Evolutionary conservation across 345 rosid genomes (phyloP), one percentile per base, ranked within the genome.

Genomic region (Brassica carinata): DNA sequence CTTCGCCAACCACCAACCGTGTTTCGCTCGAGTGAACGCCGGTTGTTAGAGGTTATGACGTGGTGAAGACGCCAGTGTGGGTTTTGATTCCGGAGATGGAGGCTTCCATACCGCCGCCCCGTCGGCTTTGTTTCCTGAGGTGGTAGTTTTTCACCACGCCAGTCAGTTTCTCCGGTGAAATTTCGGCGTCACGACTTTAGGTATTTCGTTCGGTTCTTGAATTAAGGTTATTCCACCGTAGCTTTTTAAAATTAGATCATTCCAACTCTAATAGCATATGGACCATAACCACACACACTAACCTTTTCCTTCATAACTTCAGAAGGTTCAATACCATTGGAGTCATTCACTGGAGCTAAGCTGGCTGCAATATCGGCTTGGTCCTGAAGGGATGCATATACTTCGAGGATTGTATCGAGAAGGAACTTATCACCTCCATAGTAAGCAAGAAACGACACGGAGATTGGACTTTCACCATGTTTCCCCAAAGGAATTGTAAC

Each of bases 251-350:
- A 26, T 43, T 19, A 14, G 58, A 69, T 8, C 61, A 74, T 63
- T 74, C 14, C 59, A 45, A 33, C 64, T 14, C 48, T 14, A 71
- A 53, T 29, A 27, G 5, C 68, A 40, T 29, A 66, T 17, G 19
- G 58, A 78, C 15, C 76, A 51, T 33, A 70, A 48, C 70, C 55
- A 71, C 8, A 71, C 4, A 64, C 6, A 63, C 14, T 45, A 73
- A 94, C 98, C 97, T 90, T 94, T 79, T 94, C 97, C 84, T 94
- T 94, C 84, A 92, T 80, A 64, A 92, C 81, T 75, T 92, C 97
- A 77, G 98, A 92, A 70, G 90, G 88, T 79, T 91, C 92, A 73
- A 89, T 72, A 65, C 89, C 88, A 66, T 87, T 86, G 43, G 78
- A 30, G 78, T 91, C 92, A 38, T 86, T 80, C 64, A 80, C 67